phyloP scores from a whole-genome alignment of 305 asterid species.

The Fraxinus xanthoxyloides region DNA sequence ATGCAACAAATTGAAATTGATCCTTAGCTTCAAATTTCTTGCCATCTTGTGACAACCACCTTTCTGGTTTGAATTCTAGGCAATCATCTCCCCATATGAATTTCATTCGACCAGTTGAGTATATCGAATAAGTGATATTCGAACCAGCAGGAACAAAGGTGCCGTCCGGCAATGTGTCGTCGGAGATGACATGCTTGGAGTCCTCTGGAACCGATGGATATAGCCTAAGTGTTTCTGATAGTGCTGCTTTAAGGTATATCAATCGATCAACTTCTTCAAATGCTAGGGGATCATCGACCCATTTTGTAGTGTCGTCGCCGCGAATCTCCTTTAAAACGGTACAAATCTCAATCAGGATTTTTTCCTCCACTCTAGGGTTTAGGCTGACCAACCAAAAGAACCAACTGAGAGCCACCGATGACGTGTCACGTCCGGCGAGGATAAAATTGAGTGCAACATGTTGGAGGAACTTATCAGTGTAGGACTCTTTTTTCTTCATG shows the following conservation, averaged over 20 bases:
- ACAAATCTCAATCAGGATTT: conserved; percentile 42
- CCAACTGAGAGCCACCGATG: conserved; percentile 73
- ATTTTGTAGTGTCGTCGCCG: conserved; percentile 34
- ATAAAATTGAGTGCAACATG: conserved; percentile 65
- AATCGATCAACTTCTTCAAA: conserved; percentile 62
- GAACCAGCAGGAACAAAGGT: conserved; percentile 66
- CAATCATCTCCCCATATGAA: conserved; percentile 60
- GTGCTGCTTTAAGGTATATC: conserved; percentile 55
- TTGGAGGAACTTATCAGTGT: conserved; percentile 48
- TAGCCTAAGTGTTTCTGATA: conserved; percentile 57
- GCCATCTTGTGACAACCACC: conserved; percentile 57
- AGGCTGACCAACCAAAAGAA: conserved; percentile 54
- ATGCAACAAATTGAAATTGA: conserved; percentile 45
- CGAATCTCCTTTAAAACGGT: conserved; percentile 41
- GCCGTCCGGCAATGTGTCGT: conserved; percentile 59
- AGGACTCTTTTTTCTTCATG: conserved; percentile 57
- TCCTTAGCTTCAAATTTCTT: conserved; percentile 39
- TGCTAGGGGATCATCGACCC: conserved; percentile 48
- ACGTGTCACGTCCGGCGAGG: conserved; percentile 80
- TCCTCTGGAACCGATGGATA: conserved; percentile 74
- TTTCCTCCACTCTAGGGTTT: conserved; percentile 51
- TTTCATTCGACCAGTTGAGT: conserved; percentile 54
- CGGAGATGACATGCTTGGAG: conserved; percentile 52
- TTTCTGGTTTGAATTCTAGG: conserved; percentile 56
- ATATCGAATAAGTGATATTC: conserved; percentile 55